Evolutionary conservation across 1,139 yeast genomes (phyloP).

Genomic region (Yamadazyma atlantica): DNA sequence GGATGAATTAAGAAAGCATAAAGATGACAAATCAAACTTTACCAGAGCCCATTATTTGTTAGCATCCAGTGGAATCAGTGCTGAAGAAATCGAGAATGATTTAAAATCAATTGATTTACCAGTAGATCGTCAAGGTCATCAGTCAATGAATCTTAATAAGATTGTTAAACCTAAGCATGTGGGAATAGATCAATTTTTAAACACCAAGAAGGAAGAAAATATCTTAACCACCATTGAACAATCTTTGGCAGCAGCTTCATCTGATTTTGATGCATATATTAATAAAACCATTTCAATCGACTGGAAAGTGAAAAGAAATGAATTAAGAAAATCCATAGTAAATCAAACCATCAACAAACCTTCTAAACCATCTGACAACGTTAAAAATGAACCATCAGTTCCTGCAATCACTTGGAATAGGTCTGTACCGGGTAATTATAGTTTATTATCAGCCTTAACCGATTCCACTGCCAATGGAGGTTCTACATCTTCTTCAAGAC

Average conservation of each 20-base stretch:
- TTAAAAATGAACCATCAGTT: slow-evolving; percentile 15
- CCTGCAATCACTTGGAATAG: slow-evolving; percentile 37
- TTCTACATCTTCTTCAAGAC: slow-evolving; percentile 27
- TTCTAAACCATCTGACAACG: slow-evolving; percentile 4
- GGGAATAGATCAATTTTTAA: slow-evolving; percentile 56
- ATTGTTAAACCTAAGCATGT: slow-evolving; percentile 14
- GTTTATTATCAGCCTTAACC: slow-evolving; percentile 24
- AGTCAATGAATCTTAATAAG: slow-evolving; percentile 6
- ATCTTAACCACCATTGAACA: slow-evolving; percentile 83
- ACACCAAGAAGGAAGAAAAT: slow-evolving; percentile 76
- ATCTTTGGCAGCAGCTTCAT: slow-evolving; percentile 69
- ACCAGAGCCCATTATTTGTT: slow-evolving; percentile 89
- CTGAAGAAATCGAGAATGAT: slow-evolving; percentile 81
- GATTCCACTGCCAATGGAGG: slow-evolving; percentile 14
- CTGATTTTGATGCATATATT: slow-evolving; percentile 79
- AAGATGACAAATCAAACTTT: slow-evolving; percentile 44
- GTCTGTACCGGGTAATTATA: slow-evolving; percentile 35
- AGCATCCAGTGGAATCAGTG: slow-evolving; percentile 87
- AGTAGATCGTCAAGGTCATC: slow-evolving; percentile 8
- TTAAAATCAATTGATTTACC: slow-evolving; percentile 41
- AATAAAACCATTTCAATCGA: slow-evolving; percentile 73
- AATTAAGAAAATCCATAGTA: slow-evolving; percentile 65
- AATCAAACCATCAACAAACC: slow-evolving; percentile 14
- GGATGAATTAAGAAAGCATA: slow-evolving; percentile 52
- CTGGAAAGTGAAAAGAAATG: slow-evolving; percentile 79